A percentile compares a stretch with the other conserved stretches of the same genome.
phyloP scores from a whole-genome alignment of 352 stramenopile genomes.

The Phytophthora boehmeriae region DNA sequence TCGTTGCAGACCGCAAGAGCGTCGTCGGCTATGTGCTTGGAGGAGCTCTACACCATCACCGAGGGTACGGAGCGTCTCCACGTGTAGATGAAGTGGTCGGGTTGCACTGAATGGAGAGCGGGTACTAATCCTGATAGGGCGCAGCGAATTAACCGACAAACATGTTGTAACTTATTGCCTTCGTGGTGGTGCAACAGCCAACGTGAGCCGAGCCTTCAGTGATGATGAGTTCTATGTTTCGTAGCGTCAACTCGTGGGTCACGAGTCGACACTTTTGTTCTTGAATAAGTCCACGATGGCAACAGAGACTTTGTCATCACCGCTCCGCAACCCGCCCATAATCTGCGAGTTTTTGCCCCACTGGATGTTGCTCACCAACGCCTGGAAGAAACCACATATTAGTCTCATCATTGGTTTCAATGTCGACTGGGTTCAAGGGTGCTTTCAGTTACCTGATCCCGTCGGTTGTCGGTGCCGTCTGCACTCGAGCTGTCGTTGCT shows the following conservation, averaged over 20 bases:
- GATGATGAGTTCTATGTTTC: too few species aligned
- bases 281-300: slow-evolving; percentile 66
- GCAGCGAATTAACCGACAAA: background rate
- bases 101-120: slow-evolving; percentile 5
- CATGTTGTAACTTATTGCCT: slow-evolving; percentile 19
- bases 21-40: slow-evolving; percentile 42
- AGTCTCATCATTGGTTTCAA: too few species aligned
- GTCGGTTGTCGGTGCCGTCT: slow-evolving; percentile 27
- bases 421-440: too few species aligned
- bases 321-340: slow-evolving; percentile 54
- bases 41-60: slow-evolving; percentile 65
- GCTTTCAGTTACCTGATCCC: slow-evolving; percentile 25
- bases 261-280: slow-evolving; percentile 10
- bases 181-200: background rate
- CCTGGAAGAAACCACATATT: slow-evolving; percentile 8
- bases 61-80: slow-evolving; percentile 49
- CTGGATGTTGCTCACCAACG: slow-evolving; percentile 53
- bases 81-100: slow-evolving; percentile 14
- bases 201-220: too few species aligned
- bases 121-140: slow-evolving; percentile 5
- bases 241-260: too few species aligned
- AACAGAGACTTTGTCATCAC: slow-evolving; percentile 59
- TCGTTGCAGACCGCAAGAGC: slow-evolving; percentile 28
- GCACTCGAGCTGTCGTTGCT: slow-evolving; percentile 34
- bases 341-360: slow-evolving; percentile 65